These are phyloP conservation scores for Cyclotella kingstonii DNA, from an alignment of 108 stramenopile species.

Conservation along the genomic window DNA sequence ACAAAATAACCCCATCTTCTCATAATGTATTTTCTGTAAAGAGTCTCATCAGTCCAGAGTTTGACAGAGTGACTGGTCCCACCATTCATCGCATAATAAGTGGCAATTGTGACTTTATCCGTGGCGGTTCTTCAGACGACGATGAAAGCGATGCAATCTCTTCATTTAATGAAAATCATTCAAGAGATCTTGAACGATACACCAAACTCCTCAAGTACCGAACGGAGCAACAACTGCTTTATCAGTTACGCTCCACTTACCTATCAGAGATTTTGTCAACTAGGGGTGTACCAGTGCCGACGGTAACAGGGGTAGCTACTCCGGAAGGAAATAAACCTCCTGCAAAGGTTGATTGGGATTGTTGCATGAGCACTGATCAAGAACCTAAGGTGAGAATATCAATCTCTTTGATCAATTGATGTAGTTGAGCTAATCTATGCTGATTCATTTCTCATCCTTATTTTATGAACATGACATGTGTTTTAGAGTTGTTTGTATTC, in stretches of 20 bases:
- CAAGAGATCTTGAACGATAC: slow-evolving; percentile 12
- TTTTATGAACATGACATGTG: slow-evolving; percentile 1
- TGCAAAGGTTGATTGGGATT: slow-evolving; percentile 85
- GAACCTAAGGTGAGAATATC: slow-evolving; percentile 50
- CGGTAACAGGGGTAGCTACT: slow-evolving; percentile 53
- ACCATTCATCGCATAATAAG: background rate
- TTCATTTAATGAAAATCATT: slow-evolving; percentile 5
- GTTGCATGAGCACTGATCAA: slow-evolving; percentile 64
- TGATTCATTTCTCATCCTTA: background rate
- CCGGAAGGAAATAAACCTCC: slow-evolving; percentile 59
- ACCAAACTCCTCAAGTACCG: slow-evolving; percentile 43
- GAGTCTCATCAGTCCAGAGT: background rate
- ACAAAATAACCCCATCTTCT: background rate
- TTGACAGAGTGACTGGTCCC: background rate
- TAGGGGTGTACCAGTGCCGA: slow-evolving; percentile 64
- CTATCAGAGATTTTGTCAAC: slow-evolving; percentile 69
- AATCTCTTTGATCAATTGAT: background rate
- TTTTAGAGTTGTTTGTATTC: slow-evolving; percentile 57
- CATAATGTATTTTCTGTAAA: background rate
- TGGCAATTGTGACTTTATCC: background rate
- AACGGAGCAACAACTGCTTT: slow-evolving; percentile 65
- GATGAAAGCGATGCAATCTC: too few species aligned
- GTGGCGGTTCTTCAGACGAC: slow-evolving; percentile 1
- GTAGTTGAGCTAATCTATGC: background rate
- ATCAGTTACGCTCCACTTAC: slow-evolving; percentile 66